phyloP scores from a whole-genome alignment of 2,329 filamentous ascomycete genomes.

The Ceratocystis albifundus region DNA sequence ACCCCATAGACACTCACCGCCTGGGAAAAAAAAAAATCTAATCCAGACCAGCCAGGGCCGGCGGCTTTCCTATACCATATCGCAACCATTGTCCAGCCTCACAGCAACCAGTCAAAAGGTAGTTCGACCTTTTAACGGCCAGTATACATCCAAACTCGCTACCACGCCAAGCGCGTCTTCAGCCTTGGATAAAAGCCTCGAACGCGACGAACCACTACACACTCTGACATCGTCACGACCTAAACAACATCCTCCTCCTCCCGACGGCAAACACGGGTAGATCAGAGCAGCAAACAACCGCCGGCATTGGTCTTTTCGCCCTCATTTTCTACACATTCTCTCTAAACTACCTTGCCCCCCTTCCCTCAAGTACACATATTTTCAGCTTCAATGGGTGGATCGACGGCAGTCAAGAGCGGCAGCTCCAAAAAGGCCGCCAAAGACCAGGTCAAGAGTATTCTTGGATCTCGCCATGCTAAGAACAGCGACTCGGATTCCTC shows the following conservation, averaged over 20 bases:
- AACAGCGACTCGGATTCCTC: slow-evolving; percentile 25
- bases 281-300: background rate
- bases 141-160: background rate
- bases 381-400: slow-evolving; percentile 19
- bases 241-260: background rate
- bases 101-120: background rate
- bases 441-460: slow-evolving; percentile 24
- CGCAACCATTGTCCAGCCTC: background rate
- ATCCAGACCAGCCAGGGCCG: background rate
- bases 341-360: too few species aligned
- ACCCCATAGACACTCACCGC: slow-evolving; percentile 8
- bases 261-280: background rate
- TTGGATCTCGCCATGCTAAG: slow-evolving; percentile 24
- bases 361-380: background rate
- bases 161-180: background rate
- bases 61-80: background rate
- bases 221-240: background rate
- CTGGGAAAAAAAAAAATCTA: slow-evolving; percentile 13
- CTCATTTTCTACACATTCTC: background rate
- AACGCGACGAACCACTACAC: background rate
- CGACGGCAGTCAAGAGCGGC: slow-evolving; percentile 10
- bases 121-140: background rate
- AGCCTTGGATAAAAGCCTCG: background rate
- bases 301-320: background rate
- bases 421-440: slow-evolving; percentile 24